These are phyloP conservation scores for Didymella arachidicola DNA, from an alignment of 2,329 filamentous ascomycete species.

Conservation along the genomic window DNA sequence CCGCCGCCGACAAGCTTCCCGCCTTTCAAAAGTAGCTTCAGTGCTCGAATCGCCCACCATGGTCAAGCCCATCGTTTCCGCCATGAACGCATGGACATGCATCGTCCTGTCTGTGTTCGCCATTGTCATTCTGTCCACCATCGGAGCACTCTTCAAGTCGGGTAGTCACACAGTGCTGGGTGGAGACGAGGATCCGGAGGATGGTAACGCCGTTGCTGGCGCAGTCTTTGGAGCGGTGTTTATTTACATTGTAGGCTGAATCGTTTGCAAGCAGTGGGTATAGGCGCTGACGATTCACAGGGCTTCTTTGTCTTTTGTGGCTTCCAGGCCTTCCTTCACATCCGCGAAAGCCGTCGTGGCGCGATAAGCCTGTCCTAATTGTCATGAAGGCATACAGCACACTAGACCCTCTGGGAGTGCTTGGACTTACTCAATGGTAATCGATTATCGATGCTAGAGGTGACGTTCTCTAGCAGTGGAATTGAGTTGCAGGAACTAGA, in stretches of 20 bases:
- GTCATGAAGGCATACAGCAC: background rate
- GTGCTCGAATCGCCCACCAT: slow-evolving; percentile 59
- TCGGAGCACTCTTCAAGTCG: slow-evolving; percentile 77
- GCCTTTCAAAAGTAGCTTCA: slow-evolving; percentile 14
- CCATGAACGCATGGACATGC: slow-evolving; percentile 94
- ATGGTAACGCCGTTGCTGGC: slow-evolving; percentile 79
- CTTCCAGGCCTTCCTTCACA: slow-evolving; percentile 84
- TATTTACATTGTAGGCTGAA: slow-evolving; percentile 79
- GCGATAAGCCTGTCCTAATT: slow-evolving; percentile 75
- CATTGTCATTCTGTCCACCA: slow-evolving; percentile 69
- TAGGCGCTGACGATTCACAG: slow-evolving; percentile 46
- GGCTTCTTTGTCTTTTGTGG: slow-evolving; percentile 91
- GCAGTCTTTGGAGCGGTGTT: slow-evolving; percentile 89
- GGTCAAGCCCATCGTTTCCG: slow-evolving; percentile 97
- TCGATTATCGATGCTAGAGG: background rate
- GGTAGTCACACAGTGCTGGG: slow-evolving; percentile 84
- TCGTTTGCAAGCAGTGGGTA: background rate
- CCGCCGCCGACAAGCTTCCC: slow-evolving; percentile 24
- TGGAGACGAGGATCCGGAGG: slow-evolving; percentile 70
- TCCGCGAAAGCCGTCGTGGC: slow-evolving; percentile 81
- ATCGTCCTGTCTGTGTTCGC: slow-evolving; percentile 72
- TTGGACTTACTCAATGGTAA: background rate
- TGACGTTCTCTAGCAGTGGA: background rate
- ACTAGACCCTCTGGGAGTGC: background rate
- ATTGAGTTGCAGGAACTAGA: slow-evolving; percentile 3